Evolutionary conservation across 2,329 filamentous ascomycete species (phyloP).

Genomic region (Monosporascus sp.): DNA sequence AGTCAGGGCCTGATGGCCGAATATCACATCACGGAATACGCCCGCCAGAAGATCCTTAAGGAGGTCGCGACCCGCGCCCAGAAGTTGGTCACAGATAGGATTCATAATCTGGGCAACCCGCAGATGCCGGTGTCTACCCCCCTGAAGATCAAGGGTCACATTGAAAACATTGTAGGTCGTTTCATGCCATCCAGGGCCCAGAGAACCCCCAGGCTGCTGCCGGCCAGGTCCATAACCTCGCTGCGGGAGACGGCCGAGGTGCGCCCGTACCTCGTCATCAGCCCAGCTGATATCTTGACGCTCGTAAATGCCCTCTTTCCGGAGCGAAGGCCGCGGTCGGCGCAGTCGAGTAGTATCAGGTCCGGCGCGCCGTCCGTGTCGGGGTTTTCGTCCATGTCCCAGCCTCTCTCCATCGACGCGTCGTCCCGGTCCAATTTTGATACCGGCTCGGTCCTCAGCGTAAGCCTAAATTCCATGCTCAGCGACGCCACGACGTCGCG

Average conservation of each 20-base stretch:
- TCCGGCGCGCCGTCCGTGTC: slow-evolving; percentile 64
- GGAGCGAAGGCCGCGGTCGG: slow-evolving; percentile 61
- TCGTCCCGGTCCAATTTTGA: slow-evolving; percentile 55
- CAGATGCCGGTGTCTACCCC: slow-evolving; percentile 59
- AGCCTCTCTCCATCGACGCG: slow-evolving; percentile 58
- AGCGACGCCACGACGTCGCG: slow-evolving; percentile 65
- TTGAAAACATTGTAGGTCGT: slow-evolving; percentile 65
- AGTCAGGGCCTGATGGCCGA: slow-evolving; percentile 74
- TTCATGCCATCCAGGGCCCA: slow-evolving; percentile 53
- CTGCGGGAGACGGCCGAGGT: slow-evolving; percentile 73
- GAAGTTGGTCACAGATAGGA: slow-evolving; percentile 72
- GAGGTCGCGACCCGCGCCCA: slow-evolving; percentile 78
- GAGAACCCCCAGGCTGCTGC: slow-evolving; percentile 56
- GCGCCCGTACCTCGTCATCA: slow-evolving; percentile 74
- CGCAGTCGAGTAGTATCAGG: slow-evolving; percentile 55
- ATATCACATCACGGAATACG: slow-evolving; percentile 88
- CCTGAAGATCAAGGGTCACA: slow-evolving; percentile 59
- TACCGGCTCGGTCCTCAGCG: slow-evolving; percentile 66
- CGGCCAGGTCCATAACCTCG: slow-evolving; percentile 67
- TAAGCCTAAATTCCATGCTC: slow-evolving; percentile 66
- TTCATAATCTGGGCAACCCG: slow-evolving; percentile 54
- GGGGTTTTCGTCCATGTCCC: slow-evolving; percentile 65
- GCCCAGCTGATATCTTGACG: slow-evolving; percentile 72
- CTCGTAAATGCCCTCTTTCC: slow-evolving; percentile 82
- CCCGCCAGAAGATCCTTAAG: slow-evolving; percentile 73